Evolutionary conservation across 768 basidiomycete species (phyloP).

Genomic region (Lactifluus subvellereus): DNA sequence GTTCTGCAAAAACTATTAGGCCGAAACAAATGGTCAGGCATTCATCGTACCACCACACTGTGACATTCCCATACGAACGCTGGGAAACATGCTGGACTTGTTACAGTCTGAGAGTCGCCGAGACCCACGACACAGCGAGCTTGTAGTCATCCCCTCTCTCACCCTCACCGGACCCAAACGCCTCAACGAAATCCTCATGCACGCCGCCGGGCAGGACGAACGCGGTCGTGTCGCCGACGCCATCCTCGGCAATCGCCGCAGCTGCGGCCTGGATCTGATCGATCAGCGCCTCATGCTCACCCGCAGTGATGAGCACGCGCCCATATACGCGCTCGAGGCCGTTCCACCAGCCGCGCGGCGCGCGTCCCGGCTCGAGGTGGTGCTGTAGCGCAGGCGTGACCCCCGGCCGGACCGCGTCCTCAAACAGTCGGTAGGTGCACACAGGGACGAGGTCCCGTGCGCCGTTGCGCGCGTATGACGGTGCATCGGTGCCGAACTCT

Average conservation of each 20-base stretch:
- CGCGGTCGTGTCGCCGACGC: background rate
- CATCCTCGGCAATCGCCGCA: background rate
- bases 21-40: too few species aligned
- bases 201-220: too few species aligned
- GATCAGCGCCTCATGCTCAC: background rate
- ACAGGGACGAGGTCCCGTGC: background rate
- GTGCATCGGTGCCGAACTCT: background rate
- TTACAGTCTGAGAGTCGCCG: background rate
- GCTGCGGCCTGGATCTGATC: background rate
- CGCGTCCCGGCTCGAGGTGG: slow-evolving; percentile 3
- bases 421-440: background rate
- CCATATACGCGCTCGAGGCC: background rate
- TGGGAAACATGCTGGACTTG: too few species aligned
- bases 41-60: too few species aligned
- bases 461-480: background rate
- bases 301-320: background rate
- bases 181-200: slow-evolving; percentile 10
- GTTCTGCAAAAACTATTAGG: too few species aligned
- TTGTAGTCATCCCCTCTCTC: background rate
- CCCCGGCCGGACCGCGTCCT: background rate
- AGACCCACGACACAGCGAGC: background rate
- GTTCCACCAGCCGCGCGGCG: background rate
- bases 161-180: slow-evolving; percentile 1
- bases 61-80: too few species aligned
- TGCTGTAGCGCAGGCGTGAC: background rate